Evolutionary conservation across 2,329 filamentous ascomycete genomes (phyloP).

Genomic region (Diaporthe destruens): DNA sequence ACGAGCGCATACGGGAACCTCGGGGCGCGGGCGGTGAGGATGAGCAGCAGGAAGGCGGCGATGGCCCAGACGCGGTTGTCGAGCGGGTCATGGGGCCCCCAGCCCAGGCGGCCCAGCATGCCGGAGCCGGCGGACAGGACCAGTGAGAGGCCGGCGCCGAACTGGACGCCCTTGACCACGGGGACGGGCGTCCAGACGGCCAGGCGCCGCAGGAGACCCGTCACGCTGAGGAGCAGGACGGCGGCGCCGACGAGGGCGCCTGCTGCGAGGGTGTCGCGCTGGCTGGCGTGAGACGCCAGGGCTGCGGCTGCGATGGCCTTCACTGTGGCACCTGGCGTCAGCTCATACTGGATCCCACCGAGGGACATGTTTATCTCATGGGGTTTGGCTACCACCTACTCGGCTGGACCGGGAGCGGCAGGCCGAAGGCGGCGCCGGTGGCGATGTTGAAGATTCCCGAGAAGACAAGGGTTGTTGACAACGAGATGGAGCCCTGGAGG

Average conservation of each 20-base stretch:
- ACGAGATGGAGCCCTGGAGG: constrained; percentile 80
- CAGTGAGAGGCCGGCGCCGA: constrained; percentile 88
- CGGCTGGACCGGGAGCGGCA: constrained; percentile 93
- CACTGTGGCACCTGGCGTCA: constrained; percentile 57
- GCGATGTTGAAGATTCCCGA: constrained; percentile 88
- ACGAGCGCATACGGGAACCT: constrained; percentile 81
- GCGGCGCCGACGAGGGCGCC: constrained; percentile 82
- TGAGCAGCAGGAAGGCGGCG: constrained; percentile 77
- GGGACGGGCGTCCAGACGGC: constrained; percentile 83
- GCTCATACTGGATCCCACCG: not conserved
- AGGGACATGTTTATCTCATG: not conserved
- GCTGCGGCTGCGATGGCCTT: constrained; percentile 91
- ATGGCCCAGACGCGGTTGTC: constrained; percentile 86
- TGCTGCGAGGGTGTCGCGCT: constrained; percentile 81
- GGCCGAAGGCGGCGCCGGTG: constrained; percentile 85
- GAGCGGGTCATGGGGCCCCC: constrained; percentile 71
- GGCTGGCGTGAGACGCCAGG: constrained; percentile 76
- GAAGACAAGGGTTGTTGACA: constrained; percentile 88
- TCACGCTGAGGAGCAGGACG: constrained; percentile 82
- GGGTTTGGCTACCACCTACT: not conserved
- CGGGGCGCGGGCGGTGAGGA: constrained; percentile 74
- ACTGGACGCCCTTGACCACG: constrained; percentile 94
- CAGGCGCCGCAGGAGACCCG: constrained; percentile 81
- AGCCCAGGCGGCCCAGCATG: constrained; percentile 76
- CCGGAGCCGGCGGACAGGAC: constrained; percentile 80